phyloP scores from a whole-genome alignment of 2,329 filamentous ascomycete genomes.

The Paracamarosporium sp. region DNA sequence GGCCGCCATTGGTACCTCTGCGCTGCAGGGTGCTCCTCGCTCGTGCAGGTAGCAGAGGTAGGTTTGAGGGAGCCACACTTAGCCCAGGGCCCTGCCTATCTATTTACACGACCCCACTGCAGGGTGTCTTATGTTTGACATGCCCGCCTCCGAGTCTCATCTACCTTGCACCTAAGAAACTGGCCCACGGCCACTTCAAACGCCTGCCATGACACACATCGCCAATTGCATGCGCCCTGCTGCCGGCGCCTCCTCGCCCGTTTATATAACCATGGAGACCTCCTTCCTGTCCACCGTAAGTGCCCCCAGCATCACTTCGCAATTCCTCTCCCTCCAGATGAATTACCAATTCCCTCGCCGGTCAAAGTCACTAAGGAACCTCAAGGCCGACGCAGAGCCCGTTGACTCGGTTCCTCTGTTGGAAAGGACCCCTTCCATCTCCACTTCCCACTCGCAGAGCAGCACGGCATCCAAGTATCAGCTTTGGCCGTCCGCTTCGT shows the following conservation, averaged over 20 bases:
- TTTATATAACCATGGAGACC: constrained; percentile 49
- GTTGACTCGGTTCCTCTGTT: constrained; percentile 21
- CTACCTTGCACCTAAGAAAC: constrained; percentile 45
- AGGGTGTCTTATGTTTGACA: constrained; percentile 50
- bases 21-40: constrained; percentile 38
- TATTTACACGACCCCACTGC: constrained; percentile 43
- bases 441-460: constrained; percentile 29
- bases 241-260: constrained; percentile 33
- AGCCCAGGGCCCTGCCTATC: constrained; percentile 42
- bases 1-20: constrained; percentile 38
- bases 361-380: constrained; percentile 42
- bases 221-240: constrained; percentile 50
- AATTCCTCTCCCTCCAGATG: constrained; percentile 36
- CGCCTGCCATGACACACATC: constrained; percentile 51
- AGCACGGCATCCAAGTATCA: constrained; percentile 39
- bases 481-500: constrained; percentile 41
- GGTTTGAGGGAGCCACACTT: constrained; percentile 46
- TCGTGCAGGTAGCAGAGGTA: constrained; percentile 45
- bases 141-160: constrained; percentile 49
- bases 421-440: constrained; percentile 37
- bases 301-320: constrained; percentile 26
- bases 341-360: constrained; percentile 40
- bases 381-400: constrained; percentile 36
- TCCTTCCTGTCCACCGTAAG: constrained; percentile 41
- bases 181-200: constrained; percentile 46